phyloP scores from a whole-genome alignment of 2,329 filamentous ascomycete genomes.

The Dactylellina drechsleri region DNA sequence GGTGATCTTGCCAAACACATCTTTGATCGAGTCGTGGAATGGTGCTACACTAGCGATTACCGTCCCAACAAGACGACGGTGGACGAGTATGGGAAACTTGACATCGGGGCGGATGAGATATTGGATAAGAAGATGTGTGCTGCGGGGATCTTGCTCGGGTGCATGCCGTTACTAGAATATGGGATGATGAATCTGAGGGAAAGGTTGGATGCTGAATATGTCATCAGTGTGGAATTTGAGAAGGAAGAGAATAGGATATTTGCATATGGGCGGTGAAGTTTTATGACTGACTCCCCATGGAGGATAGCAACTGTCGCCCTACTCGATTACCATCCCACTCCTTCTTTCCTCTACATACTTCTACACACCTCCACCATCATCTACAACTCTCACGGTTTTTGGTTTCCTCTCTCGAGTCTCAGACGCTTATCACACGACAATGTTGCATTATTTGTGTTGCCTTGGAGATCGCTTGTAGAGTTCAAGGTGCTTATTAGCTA shows the following conservation, averaged over 20 bases:
- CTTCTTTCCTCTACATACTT: too few relatives aligned
- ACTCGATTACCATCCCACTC: too few relatives aligned
- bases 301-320: too few relatives aligned
- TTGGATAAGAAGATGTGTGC: slow-evolving; percentile 28
- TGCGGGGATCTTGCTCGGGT: slow-evolving; percentile 19
- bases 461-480: not conserved
- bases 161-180: slow-evolving; percentile 3
- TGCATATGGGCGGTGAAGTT: not conserved
- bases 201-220: slow-evolving; percentile 8
- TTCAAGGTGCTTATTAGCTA: not conserved
- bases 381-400: too few relatives aligned
- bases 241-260: not conserved
- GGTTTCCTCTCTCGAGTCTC: not conserved
- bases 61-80: not conserved
- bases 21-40: slow-evolving; percentile 27
- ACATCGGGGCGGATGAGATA: not conserved
- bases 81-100: not conserved
- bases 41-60: slow-evolving; percentile 29
- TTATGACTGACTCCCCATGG: too few relatives aligned
- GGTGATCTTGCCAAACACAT: slow-evolving; percentile 4
- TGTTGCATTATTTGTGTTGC: slow-evolving; percentile 14
- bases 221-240: slow-evolving; percentile 2
- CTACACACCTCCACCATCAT: too few relatives aligned
- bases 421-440: not conserved
- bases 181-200: slow-evolving; percentile 18